Conservation (phyloP, 192 early-diverging fungal species). For the Powellomyces hirtus region DNA sequence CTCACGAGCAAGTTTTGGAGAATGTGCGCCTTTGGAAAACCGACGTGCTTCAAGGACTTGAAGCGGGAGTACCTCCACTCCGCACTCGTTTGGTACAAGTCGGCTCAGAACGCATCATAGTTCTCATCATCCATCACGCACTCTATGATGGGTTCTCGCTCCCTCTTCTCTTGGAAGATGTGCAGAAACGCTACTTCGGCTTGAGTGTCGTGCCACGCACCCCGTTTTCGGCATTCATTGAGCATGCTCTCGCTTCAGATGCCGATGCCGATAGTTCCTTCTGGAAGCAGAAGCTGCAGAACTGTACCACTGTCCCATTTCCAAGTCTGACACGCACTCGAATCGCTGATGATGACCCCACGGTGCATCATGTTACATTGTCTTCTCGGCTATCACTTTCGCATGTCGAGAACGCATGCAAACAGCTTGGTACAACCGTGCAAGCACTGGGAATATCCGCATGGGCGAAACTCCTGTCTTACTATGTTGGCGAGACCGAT, state of each 20-base stretch:
- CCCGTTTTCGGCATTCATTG: not conserved
- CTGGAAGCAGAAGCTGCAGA: conserved; percentile 5
- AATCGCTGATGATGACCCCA: too few species aligned
- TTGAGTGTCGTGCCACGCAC: not conserved
- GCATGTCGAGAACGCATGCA: too few species aligned
- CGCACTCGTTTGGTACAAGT: too few species aligned
- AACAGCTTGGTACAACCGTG: too few species aligned
- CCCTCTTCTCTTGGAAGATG: conserved; percentile 23
- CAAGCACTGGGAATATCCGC: conserved; percentile 17
- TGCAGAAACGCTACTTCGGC: conserved; percentile 1
- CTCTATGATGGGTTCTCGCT: conserved; percentile 33
- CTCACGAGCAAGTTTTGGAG: too few species aligned
- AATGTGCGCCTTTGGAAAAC: too few species aligned
- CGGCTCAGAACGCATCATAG: too few species aligned
- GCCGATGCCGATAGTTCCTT: not conserved
- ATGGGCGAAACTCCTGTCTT: conserved; percentile 33
- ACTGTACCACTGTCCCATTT: not conserved
- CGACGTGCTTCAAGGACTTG: not conserved
- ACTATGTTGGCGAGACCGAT: conserved; percentile 15
- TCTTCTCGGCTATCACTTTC: too few species aligned
- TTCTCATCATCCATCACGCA: conserved; percentile 33
- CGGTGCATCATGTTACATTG: too few species aligned
- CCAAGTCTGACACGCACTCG: not conserved
- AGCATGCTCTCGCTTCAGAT: not conserved
- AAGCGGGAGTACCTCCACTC: too few species aligned